A percentile compares a stretch with the other conserved stretches of the same genome.
These are phyloP conservation scores for Lactarius vividus DNA, from an alignment of 768 basidiomycete species.

Conservation along the genomic window DNA sequence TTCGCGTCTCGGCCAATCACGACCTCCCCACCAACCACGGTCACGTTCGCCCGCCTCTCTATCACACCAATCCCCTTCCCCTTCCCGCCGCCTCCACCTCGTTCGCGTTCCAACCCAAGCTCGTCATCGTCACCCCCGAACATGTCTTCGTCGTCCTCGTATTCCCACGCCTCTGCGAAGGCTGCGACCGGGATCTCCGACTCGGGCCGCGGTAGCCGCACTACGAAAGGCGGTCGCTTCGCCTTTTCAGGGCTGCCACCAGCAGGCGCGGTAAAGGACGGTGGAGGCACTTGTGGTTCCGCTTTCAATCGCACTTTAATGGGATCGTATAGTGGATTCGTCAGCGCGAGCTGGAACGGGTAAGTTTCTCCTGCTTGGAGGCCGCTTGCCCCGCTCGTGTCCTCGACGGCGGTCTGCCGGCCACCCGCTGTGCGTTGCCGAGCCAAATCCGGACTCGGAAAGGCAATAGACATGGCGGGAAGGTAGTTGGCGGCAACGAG, in stretches of 20 bases:
- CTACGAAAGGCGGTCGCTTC: conserved; percentile 70
- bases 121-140: conserved; percentile 53
- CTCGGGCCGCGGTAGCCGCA: conserved; percentile 63
- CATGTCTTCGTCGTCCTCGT: conserved; percentile 90
- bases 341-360: conserved; percentile 84
- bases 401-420: conserved; percentile 40
- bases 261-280: conserved; percentile 35
- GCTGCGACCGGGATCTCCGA: conserved; percentile 79
- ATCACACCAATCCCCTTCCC: conserved; percentile 72
- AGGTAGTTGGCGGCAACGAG: conserved; percentile 94
- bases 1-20: conserved; percentile 76
- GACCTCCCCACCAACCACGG: conserved; percentile 85
- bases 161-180: conserved; percentile 97
- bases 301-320: conserved; percentile 88
- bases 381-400: conserved; percentile 34
- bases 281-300: conserved; percentile 51
- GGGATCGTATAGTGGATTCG: conserved; percentile 94
- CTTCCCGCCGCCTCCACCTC: conserved; percentile 47
- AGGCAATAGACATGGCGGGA: conserved; percentile 73
- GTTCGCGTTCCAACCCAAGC: conserved; percentile 38
- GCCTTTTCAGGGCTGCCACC: conserved; percentile 49
- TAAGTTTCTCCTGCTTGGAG: conserved; percentile 81
- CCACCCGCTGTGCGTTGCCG: conserved; percentile 37
- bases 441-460: conserved; percentile 43
- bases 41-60: conserved; percentile 88